These are phyloP conservation scores for Suillus decipiens DNA, from an alignment of 768 basidiomycete genomes.

Conservation along the genomic window DNA sequence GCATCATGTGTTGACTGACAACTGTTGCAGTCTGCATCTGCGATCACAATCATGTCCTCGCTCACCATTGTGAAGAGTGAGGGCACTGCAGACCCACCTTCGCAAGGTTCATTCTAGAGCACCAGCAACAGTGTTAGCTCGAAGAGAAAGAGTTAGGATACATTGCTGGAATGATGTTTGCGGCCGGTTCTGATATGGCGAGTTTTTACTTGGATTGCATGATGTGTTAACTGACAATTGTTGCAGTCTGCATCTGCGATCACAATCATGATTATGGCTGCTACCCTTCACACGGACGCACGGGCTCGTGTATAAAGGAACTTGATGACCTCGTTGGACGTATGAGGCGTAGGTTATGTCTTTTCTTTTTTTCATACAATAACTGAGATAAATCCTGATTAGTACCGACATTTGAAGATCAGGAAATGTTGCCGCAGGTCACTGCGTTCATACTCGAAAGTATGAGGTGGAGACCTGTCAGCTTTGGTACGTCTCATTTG, in stretches of 20 bases:
- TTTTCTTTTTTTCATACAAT: not conserved
- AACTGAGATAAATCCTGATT: not conserved
- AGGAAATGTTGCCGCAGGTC: constrained; percentile 35
- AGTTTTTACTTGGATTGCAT: constrained; percentile 10
- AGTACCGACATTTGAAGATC: constrained; percentile 42
- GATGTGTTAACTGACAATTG: not conserved
- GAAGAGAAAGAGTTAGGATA: constrained; percentile 39
- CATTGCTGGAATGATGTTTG: constrained; percentile 44
- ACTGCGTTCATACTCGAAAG: constrained; percentile 39
- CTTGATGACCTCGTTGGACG: constrained; percentile 52
- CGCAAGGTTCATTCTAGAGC: constrained; percentile 39
- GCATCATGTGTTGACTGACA: too few species aligned
- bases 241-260: constrained; percentile 46
- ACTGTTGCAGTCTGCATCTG: too few species aligned
- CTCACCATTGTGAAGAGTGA: constrained; percentile 19
- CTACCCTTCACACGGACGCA: constrained; percentile 50
- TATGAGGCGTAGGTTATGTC: constrained; percentile 23
- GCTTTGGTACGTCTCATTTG: constrained; percentile 18
- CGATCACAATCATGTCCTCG: not conserved
- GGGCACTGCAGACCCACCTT: constrained; percentile 34
- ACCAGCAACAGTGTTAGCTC: constrained; percentile 34
- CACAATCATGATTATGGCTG: constrained; percentile 54
- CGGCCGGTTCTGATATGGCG: constrained; percentile 44
- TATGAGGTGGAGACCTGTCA: constrained; percentile 40
- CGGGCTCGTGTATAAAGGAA: constrained; percentile 52